Conservation (phyloP, 129 eudicot species). For the Artemisia tridentata region DNA sequence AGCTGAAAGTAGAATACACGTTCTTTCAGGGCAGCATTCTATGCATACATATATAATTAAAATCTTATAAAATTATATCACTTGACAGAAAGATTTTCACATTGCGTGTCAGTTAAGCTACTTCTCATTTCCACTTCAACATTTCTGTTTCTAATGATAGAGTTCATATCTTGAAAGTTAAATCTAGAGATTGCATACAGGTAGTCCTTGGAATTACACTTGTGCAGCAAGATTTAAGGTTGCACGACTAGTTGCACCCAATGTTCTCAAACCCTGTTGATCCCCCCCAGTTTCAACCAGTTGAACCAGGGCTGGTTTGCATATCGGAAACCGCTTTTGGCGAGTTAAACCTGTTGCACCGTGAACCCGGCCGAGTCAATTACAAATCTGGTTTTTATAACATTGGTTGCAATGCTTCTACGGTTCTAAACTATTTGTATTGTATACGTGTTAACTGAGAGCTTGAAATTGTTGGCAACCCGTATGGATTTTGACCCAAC, state of each 20-base stretch:
- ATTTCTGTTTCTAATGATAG: background rate
- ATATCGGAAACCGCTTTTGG: no score
- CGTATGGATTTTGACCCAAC: no score
- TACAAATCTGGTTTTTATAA: no score
- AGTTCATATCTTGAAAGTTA: constrained; percentile 9
- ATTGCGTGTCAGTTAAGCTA: background rate
- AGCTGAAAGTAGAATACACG: background rate
- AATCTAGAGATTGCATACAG: background rate
- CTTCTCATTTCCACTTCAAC: background rate
- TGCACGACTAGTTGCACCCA: no score
- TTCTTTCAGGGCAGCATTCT: background rate
- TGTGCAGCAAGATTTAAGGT: background rate
- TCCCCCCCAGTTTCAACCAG: background rate
- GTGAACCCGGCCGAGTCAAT: no score
- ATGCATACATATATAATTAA: background rate
- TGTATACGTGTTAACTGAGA: no score
- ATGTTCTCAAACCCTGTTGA: no score
- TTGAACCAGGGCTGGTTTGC: background rate
- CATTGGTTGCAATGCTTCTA: no score
- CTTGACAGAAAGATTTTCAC: no score
- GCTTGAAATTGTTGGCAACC: no score
- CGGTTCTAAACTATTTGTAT: no score
- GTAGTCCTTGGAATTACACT: background rate
- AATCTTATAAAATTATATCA: background rate
- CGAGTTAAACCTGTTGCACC: background rate